Base-by-base conservation (phyloP, 768 basidiomycete genomes). In the Collybia sordida region DNA sequence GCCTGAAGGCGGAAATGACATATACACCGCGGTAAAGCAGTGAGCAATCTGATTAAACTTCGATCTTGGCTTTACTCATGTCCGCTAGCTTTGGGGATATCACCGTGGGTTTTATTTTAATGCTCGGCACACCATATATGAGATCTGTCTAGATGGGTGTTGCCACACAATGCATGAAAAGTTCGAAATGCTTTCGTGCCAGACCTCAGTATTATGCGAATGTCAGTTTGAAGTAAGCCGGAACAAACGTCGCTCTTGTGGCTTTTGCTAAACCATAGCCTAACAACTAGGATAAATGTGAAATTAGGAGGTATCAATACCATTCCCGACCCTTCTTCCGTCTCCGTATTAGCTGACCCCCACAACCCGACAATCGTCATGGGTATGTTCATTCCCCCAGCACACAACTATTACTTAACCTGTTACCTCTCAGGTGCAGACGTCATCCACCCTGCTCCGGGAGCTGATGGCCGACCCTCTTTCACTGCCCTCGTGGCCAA, bases 281-380 rank as follows among this genome's bases (percentile, higher is more conserved):
- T 18, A 21, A 50, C 49, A 45, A 49, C 8, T 52, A 92, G 89
- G 63, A 76, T 92, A 57, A 92, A 92, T 52, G 90, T 90, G 17
- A 92, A 93, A 63, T 73, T 92, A 0, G 90, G 90, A 12, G 90
- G 90, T 1, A 86, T 91, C 62, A 93, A 93, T 61, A 80, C 82
- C 1, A 74, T 93, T 24, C 90, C 89, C 0, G 86, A 89, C 44
- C 77, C 86, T 0, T 70, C 76, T 11, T 85, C 85, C 0, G 85
- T 88, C 1, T 72, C 79, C 0, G 75, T 80, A 6, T 70, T 93
- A 8, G 80, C 82, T 0, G 89, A 93, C 59, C 79, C 83, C 1
- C 73, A 79, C 23, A 81, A 83, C 57, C 90, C 90, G 1, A 90
- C 90, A 0, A 81, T 93, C 6, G 81, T 93, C 44, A 85, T 92